Percentiles rank a stretch among this genome's conserved stretches.
Evolutionary conservation across 495 filamentous ascomycete genomes (phyloP).

Genomic region (Aspergillus kassunensis): DNA sequence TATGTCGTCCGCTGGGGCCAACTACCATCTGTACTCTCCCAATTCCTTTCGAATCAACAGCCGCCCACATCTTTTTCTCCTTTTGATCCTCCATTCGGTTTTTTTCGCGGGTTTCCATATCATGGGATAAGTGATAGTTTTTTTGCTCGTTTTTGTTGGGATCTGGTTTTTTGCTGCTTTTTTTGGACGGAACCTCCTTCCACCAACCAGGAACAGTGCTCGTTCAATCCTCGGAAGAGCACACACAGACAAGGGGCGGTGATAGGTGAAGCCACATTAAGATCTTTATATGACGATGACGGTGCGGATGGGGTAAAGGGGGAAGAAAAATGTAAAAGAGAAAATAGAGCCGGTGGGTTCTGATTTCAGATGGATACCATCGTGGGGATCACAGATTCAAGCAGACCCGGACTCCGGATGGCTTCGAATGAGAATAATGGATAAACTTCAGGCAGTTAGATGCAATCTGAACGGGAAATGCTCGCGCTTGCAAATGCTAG

Average conservation of each 20-base stretch:
- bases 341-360: conserved; percentile 2
- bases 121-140: conserved; percentile 2
- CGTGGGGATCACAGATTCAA: background rate
- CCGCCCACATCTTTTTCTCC: conserved; percentile 3
- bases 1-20: conserved; percentile 13
- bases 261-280: conserved; percentile 34
- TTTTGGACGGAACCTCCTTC: conserved; percentile 21
- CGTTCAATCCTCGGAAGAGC: background rate
- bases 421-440: conserved; percentile 15
- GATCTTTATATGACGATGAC: conserved; percentile 16
- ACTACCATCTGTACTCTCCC: conserved; percentile 10
- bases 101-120: conserved; percentile 4
- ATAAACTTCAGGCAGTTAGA: conserved; percentile 25
- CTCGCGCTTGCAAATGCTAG: conserved; percentile 52
- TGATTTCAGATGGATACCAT: no score
- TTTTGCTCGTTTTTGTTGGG: conserved; percentile 8
- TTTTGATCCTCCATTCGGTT: conserved; percentile 9
- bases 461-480: conserved; percentile 41
- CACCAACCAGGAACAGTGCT: conserved; percentile 14
- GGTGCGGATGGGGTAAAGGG: conserved; percentile 9
- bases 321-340: conserved; percentile 13
- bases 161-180: conserved; percentile 18
- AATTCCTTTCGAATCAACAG: conserved; percentile 14
- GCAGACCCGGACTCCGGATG: conserved; percentile 8
- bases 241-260: conserved; percentile 2